Percentiles rank a stretch among this genome's conserved stretches.
These are phyloP conservation scores for Pezicula neosporulosa DNA, from an alignment of 2,329 filamentous ascomycete genomes.

Conservation along the genomic window DNA sequence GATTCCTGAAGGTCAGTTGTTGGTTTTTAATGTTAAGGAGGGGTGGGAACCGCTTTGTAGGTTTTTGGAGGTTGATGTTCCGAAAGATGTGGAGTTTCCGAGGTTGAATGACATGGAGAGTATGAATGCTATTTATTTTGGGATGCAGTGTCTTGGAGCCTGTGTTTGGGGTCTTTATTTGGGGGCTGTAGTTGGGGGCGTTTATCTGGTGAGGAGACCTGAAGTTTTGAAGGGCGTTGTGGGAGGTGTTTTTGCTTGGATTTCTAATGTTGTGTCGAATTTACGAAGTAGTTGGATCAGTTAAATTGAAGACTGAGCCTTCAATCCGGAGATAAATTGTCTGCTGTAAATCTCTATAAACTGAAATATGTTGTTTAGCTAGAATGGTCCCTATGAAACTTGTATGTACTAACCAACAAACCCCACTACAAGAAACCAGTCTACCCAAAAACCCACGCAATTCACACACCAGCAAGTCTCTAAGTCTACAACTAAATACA, in stretches of 20 bases:
- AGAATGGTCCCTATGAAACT: no score
- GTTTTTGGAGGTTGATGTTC: conserved; percentile 7
- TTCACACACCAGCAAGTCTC: no score
- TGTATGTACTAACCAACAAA: no score
- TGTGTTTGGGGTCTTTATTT: neutral
- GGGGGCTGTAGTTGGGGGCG: neutral
- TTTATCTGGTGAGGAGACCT: neutral
- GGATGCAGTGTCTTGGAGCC: neutral
- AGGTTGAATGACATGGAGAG: conserved; percentile 7
- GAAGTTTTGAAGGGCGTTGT: neutral
- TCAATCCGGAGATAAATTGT: neutral
- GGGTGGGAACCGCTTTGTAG: conserved; percentile 12
- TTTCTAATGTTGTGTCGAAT: neutral
- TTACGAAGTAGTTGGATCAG: neutral
- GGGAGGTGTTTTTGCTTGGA: neutral
- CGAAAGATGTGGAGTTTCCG: conserved; percentile 6
- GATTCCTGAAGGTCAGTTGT: conserved; percentile 1
- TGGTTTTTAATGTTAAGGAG: conserved; percentile 11
- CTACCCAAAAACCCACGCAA: no score
- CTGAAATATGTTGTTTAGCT: neutral
- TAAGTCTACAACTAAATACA: no score
- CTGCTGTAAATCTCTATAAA: neutral
- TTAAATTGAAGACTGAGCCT: neutral
- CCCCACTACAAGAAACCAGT: no score
- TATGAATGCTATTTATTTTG: neutral